These are phyloP conservation scores for Immersiella caudata DNA, from an alignment of 495 filamentous ascomycete genomes.

Conservation along the genomic window DNA sequence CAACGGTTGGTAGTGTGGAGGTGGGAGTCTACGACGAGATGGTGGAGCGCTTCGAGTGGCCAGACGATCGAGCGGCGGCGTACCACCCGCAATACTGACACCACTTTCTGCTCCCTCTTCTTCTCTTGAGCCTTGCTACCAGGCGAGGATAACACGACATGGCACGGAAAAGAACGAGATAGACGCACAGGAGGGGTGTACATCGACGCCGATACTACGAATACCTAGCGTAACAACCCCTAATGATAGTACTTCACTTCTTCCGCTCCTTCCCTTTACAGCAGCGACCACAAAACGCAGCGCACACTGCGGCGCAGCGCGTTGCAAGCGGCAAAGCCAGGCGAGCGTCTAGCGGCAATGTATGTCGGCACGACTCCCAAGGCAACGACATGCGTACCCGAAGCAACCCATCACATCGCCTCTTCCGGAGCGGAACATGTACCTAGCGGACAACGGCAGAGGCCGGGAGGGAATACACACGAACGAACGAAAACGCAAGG, in stretches of 20 bases:
- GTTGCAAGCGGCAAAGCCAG: not conserved
- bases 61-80: not conserved
- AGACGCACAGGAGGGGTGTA: not conserved
- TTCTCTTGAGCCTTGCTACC: not conserved
- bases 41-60: slow-evolving; percentile 13
- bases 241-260: not conserved
- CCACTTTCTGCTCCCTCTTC: not conserved
- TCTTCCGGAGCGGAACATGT: no score
- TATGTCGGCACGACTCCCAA: not conserved
- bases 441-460: no score
- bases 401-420: not conserved
- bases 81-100: not conserved
- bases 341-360: not conserved
- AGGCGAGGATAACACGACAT: not conserved
- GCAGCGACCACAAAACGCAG: not conserved
- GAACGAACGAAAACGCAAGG: no score
- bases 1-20: not conserved
- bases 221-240: not conserved
- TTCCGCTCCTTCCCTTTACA: not conserved
- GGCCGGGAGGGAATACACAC: no score
- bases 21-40: slow-evolving; percentile 14
- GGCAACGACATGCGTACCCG: not conserved
- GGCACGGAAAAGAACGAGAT: not conserved
- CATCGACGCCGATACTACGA: not conserved
- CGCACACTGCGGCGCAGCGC: not conserved